Percentiles rank a stretch among this genome's conserved stretches.
phyloP scores from a whole-genome alignment of 2,329 filamentous ascomycete genomes.

The Ceratocystis colombiana region DNA sequence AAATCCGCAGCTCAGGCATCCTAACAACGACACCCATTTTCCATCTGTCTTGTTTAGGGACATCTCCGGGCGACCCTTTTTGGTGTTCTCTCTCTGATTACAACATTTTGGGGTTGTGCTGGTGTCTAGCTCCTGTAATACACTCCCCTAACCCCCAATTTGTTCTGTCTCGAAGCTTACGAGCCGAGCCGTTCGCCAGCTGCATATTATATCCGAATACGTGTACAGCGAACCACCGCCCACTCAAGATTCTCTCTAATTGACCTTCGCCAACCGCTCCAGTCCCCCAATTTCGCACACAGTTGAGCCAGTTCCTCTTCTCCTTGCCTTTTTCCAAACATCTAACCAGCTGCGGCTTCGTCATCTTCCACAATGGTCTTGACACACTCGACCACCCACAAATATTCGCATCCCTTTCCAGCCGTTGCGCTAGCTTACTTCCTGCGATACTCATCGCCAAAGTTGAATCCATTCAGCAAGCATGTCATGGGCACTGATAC shows the following conservation, averaged over 20 bases:
- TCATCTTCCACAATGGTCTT: slow-evolving; percentile 45
- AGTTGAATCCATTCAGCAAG: slow-evolving; percentile 66
- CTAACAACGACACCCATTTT: background rate
- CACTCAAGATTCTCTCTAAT: background rate
- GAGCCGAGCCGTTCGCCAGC: background rate
- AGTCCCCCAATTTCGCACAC: background rate
- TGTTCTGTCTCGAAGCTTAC: background rate
- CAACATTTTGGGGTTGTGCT: background rate
- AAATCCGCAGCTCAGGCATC: background rate
- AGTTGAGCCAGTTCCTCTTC: background rate
- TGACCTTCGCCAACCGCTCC: background rate
- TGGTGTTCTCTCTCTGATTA: background rate
- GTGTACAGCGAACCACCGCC: background rate
- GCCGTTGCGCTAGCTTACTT: slow-evolving; percentile 84
- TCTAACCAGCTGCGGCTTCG: background rate
- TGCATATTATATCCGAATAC: slow-evolving; percentile 8
- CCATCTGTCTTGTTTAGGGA: background rate
- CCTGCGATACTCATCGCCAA: slow-evolving; percentile 65
- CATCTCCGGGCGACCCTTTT: background rate
- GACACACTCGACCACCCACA: slow-evolving; percentile 56
- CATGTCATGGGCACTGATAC: slow-evolving; percentile 79
- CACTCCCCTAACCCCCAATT: background rate
- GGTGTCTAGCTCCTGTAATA: background rate
- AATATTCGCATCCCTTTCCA: slow-evolving; percentile 71
- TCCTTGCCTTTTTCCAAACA: background rate